Evolutionary conservation across 2,329 filamentous ascomycete species (phyloP).

Genomic region (Paramyrothecium sp.): DNA sequence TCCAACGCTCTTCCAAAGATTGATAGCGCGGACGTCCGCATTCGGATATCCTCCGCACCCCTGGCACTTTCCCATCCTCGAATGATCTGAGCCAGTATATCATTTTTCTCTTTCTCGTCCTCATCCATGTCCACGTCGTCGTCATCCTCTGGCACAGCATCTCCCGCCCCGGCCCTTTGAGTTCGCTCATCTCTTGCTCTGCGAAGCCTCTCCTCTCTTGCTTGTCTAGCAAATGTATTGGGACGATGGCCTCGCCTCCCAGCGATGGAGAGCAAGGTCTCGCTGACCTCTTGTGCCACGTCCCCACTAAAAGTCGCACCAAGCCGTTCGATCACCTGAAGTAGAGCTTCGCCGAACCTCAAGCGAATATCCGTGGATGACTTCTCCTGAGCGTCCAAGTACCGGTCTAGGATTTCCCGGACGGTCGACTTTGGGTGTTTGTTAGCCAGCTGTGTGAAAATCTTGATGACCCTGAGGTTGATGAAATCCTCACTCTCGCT

Average conservation of each 20-base stretch:
- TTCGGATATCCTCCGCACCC: slow-evolving; percentile 67
- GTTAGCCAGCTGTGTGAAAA: slow-evolving; percentile 60
- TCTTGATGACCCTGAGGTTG: slow-evolving; percentile 64
- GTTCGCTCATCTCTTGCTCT: slow-evolving; percentile 39
- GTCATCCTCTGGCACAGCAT: slow-evolving; percentile 25
- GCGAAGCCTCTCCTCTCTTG: slow-evolving; percentile 45
- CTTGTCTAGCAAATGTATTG: slow-evolving; percentile 57
- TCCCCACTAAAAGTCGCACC: slow-evolving; percentile 55
- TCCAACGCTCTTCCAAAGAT: slow-evolving; percentile 62
- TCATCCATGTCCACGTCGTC: slow-evolving; percentile 47
- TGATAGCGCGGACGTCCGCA: slow-evolving; percentile 68
- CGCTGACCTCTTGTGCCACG: slow-evolving; percentile 47
- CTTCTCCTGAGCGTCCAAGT: slow-evolving; percentile 62
- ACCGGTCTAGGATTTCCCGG: slow-evolving; percentile 64
- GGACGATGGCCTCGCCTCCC: slow-evolving; percentile 61
- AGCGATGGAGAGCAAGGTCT: slow-evolving; percentile 62
- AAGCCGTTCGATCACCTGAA: slow-evolving; percentile 62
- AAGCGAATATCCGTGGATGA: slow-evolving; percentile 61
- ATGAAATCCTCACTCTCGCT: slow-evolving; percentile 70
- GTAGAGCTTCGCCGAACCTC: slow-evolving; percentile 65
- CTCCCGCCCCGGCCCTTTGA: slow-evolving; percentile 42
- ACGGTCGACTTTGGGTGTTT: slow-evolving; percentile 62
- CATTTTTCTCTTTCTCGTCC: slow-evolving; percentile 44
- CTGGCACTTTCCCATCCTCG: slow-evolving; percentile 65
- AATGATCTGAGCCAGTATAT: slow-evolving; percentile 57